Evolutionary conservation across 2,329 filamentous ascomycete genomes (phyloP), one percentile per base, ranked within the genome.

Genomic region (Trichoderma sp.): DNA sequence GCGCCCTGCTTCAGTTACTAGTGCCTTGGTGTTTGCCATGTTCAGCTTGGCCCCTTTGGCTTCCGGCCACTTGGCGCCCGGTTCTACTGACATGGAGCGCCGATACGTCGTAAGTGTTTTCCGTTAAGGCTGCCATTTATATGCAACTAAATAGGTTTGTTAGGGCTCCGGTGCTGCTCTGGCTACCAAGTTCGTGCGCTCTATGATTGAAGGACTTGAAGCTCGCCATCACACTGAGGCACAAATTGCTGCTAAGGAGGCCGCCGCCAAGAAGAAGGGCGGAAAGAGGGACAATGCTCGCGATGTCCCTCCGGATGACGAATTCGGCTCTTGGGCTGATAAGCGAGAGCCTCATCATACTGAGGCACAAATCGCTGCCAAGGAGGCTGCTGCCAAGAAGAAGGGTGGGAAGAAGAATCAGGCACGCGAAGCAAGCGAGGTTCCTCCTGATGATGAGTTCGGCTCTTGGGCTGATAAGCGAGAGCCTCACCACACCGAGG

Each of bases 141-240:
- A 8, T 43, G 13, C 30, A 18, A 18, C 26, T 59, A 43, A 59
- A 10, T 24, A n/a, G 24, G 5, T 46, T 18, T n/a, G 10, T 10
- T 43, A 60, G 58, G 58, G 58, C 16, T 60, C 58, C 26, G 37
- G 24, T 10, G 58, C 58, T 32, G 37, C 58, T 46, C 24, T 60
- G 21, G 39, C 58, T 13, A 30, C 26, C 37, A 60, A 60, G 16
- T 43, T 60, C 10, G 39, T 49, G 14, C 58, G 58, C 26, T 60
- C 58, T 11, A 43, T 60, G n/a, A 60, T 60, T 2, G 14, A 37
- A 21, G 58, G 26, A 8, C 37, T 60, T 7, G 58, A 60, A n/a
- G 14, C 37, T 49, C 58, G 58, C 39, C 58, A 60, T 39, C 58
- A 60, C 24, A 60, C 58, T 3, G 58, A 60, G 24, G 58, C 58